Percentiles rank a stretch among this genome's conserved stretches.
These are phyloP conservation scores for Wickerhamiella sergipiensis DNA, from an alignment of 805 yeast species.

Conservation along the genomic window DNA sequence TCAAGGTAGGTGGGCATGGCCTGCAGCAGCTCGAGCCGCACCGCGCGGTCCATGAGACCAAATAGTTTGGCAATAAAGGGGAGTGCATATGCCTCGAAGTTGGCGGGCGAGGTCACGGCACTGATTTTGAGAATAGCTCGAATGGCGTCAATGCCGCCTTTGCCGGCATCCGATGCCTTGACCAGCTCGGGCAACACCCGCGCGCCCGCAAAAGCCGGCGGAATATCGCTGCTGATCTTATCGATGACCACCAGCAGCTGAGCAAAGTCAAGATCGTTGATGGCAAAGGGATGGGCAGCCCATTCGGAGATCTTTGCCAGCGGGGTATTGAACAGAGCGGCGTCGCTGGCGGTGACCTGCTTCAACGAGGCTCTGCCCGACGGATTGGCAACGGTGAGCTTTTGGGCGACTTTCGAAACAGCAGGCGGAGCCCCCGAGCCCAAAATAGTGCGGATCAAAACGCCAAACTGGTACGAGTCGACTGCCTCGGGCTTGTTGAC, in stretches of 20 bases:
- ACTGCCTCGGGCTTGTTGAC: slow-evolving; percentile 22
- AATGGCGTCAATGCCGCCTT: slow-evolving; percentile 22
- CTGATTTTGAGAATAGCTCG: slow-evolving; percentile 23
- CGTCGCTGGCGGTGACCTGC: slow-evolving; percentile 3
- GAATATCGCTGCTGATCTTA: slow-evolving; percentile 19
- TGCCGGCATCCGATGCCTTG: slow-evolving; percentile 18
- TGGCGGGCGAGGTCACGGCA: slow-evolving; percentile 17
- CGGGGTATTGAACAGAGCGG: slow-evolving; percentile 25
- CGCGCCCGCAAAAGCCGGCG: slow-evolving; percentile 43
- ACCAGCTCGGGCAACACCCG: slow-evolving; percentile 59
- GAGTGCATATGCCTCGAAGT: slow-evolving; percentile 29
- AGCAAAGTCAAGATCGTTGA: slow-evolving; percentile 11
- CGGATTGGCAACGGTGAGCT: slow-evolving; percentile 3
- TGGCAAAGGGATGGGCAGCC: slow-evolving; percentile 37
- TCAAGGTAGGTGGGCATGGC: slow-evolving; percentile 43
- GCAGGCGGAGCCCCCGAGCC: slow-evolving; percentile 12
- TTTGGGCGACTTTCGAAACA: slow-evolving; percentile 8
- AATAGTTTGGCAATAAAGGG: slow-evolving; percentile 56
- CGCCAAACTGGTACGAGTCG: slow-evolving; percentile 56
- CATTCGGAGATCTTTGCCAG: slow-evolving; percentile 39
- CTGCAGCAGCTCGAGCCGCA: slow-evolving; percentile 57
- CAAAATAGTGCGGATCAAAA: slow-evolving; percentile 34
- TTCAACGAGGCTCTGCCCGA: background rate
- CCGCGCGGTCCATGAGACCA: slow-evolving; percentile 56
- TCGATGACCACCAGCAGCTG: slow-evolving; percentile 7